These are phyloP conservation scores for Skeletonema menzelii DNA, from an alignment of 108 stramenopile genomes.

Conservation along the genomic window DNA sequence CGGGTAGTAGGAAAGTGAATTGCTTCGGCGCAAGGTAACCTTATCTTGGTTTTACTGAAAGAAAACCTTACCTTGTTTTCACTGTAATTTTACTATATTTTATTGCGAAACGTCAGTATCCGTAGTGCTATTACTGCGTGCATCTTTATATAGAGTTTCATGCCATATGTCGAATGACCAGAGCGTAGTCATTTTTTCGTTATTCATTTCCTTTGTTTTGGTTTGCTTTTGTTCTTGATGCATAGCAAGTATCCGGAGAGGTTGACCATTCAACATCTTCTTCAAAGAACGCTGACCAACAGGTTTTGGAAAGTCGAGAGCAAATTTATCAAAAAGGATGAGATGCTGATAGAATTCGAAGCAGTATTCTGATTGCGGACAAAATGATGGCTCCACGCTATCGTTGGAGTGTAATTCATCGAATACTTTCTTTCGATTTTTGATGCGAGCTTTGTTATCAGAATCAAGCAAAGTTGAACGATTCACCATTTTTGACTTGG, in stretches of 20 bases:
- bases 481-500: conserved; percentile 16
- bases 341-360: conserved; percentile 88
- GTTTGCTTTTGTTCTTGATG: conserved; percentile 27
- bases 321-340: conserved; percentile 70
- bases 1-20: too few relatives aligned
- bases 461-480: conserved; percentile 18
- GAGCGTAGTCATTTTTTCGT: conserved; percentile 25
- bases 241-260: conserved; percentile 66
- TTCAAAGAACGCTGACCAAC: conserved; percentile 56
- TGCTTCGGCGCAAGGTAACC: too few relatives aligned
- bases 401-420: conserved; percentile 49
- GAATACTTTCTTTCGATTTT: conserved; percentile 67
- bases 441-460: conserved; percentile 41
- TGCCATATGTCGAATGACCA: conserved; percentile 87
- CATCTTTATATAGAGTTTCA: conserved; percentile 32
- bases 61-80: too few relatives aligned
- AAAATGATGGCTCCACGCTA: conserved; percentile 40
- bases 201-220: neutral
- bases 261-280: conserved; percentile 67
- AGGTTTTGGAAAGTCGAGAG: conserved; percentile 63
- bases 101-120: too few relatives aligned
- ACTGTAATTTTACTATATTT: too few relatives aligned
- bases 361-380: conserved; percentile 62
- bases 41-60: too few relatives aligned
- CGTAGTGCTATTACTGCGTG: neutral